Conservation (phyloP, 2,329 filamentous ascomycete species). For the Pseudogymnoascus sp. region DNA sequence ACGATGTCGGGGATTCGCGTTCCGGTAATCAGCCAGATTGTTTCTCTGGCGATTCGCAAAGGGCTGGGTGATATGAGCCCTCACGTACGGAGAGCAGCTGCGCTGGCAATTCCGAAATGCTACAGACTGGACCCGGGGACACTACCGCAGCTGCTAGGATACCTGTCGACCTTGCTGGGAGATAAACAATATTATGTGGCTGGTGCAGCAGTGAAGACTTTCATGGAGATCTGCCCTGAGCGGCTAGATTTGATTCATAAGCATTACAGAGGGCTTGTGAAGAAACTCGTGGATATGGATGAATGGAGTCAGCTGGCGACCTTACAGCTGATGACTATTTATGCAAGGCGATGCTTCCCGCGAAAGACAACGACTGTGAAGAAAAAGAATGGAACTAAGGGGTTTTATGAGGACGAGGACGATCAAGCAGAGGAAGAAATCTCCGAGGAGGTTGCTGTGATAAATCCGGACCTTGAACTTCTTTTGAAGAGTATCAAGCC, state of each 20-base stretch:
- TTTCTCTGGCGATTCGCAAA: conserved; percentile 90
- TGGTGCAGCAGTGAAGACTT: conserved; percentile 83
- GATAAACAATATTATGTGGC: conserved; percentile 97
- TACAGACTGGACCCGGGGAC: conserved; percentile 83
- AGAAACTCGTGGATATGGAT: conserved; percentile 96
- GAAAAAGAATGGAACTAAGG: conserved; percentile 47
- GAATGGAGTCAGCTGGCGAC: conserved; percentile 93
- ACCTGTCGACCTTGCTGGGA: conserved; percentile 67
- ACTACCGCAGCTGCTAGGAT: conserved; percentile 75
- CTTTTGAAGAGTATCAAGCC: conserved; percentile 72
- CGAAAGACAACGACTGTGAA: conserved; percentile 51
- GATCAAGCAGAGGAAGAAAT: conserved; percentile 37
- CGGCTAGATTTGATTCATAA: conserved; percentile 82
- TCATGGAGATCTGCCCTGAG: conserved; percentile 82
- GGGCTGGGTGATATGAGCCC: conserved; percentile 91
- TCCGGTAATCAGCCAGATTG: conserved; percentile 95
- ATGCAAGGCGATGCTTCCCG: conserved; percentile 83
- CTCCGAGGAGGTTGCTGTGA: conserved; percentile 44
- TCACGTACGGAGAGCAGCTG: conserved; percentile 84
- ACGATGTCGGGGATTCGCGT: conserved; percentile 98
- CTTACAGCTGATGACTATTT: conserved; percentile 71
- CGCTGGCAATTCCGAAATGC: conserved; percentile 91
- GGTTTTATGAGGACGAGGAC: conserved; percentile 71
- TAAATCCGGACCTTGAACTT: conserved; percentile 77
- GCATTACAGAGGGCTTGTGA: conserved; percentile 76